Base-by-base conservation (phyloP, 2,329 filamentous ascomycete species). In the Coniella lustricola region DNA sequence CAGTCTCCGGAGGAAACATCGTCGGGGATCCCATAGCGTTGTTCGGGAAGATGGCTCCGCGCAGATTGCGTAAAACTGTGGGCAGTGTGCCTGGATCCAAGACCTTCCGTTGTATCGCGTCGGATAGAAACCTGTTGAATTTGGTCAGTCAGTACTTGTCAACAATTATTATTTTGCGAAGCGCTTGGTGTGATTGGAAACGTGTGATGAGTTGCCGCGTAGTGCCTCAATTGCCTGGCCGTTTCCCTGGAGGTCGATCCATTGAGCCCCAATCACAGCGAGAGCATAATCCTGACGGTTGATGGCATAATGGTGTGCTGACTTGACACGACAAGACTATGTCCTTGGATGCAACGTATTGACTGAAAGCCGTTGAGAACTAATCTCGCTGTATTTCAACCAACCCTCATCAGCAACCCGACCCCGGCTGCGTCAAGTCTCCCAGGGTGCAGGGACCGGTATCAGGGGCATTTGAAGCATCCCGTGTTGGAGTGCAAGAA, bases 1-100 rank as follows among this genome's bases (percentile, higher is more conserved):
- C 73, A 54, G 76, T 76, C 42, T 74, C 73, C 51, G 83, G 81
- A 44, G 84, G 75, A 45, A 75, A 68, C 56, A 83, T 69, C 51
- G 77, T 75, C 58, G 82, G 72, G 55, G 80, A 76, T 51, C 82
- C 84, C 53, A 85, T 82, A 58, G 79, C 74, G 67, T 94, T 94
- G 67, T 88, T 85, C 56, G 93, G 91, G 64, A 96, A 97, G 48
- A 97, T 72, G 52, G 86, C 79, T 59, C 79, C 81, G 63, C 93
- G 86, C 60, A 87, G 75, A 56, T 81, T 77, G 63, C 81, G 79
- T 59, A 91, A 76, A 56, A 87, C 67, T 62, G 74, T 73, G 63
- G 86, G 81, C 48, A 90, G 72, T 57, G 78, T 73, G 53, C 75
- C 74, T 57, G 82, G 73, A 67, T 83, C 77, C 54, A 89, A 72